phyloP scores from a whole-genome alignment of 352 stramenopile species.

The Phytopythium oedochilum region DNA sequence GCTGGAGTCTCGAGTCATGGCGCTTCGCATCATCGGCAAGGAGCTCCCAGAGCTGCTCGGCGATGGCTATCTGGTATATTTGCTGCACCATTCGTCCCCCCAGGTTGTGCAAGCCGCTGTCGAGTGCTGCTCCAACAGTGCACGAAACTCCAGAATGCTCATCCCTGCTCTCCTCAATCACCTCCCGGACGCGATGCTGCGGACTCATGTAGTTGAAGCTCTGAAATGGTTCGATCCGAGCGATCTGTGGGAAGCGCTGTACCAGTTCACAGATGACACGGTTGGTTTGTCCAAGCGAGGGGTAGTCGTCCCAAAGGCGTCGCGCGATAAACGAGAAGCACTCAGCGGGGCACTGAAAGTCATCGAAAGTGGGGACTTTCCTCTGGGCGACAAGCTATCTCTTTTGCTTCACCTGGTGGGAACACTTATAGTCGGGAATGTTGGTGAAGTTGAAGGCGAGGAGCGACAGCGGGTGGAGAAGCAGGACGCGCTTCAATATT shows the following conservation, averaged over 20 bases:
- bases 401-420: constrained; percentile 64
- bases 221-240: constrained; percentile 65
- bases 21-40: constrained; percentile 78
- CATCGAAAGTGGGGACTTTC: constrained; percentile 48
- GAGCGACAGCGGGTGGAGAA: constrained; percentile 8
- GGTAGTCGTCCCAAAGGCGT: not conserved
- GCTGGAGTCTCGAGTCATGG: constrained; percentile 65
- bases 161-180: constrained; percentile 81
- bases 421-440: constrained; percentile 25
- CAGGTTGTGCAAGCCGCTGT: constrained; percentile 76
- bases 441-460: constrained; percentile 9
- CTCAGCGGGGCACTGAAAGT: constrained; percentile 63
- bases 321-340: constrained; percentile 41
- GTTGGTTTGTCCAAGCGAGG: constrained; percentile 3
- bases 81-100: constrained; percentile 67
- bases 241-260: constrained; percentile 62
- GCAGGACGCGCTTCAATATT: constrained; percentile 45
- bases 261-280: constrained; percentile 55
- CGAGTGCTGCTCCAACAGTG: constrained; percentile 75
- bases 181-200: constrained; percentile 57
- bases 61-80: constrained; percentile 80
- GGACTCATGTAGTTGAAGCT: constrained; percentile 58
- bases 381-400: constrained; percentile 63
- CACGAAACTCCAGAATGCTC: constrained; percentile 75
- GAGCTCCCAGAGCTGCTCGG: constrained; percentile 76